A percentile compares a stretch with the other conserved stretches of the same genome.
phyloP scores from a whole-genome alignment of 805 yeast species.

The Kuraishia capsulata region DNA sequence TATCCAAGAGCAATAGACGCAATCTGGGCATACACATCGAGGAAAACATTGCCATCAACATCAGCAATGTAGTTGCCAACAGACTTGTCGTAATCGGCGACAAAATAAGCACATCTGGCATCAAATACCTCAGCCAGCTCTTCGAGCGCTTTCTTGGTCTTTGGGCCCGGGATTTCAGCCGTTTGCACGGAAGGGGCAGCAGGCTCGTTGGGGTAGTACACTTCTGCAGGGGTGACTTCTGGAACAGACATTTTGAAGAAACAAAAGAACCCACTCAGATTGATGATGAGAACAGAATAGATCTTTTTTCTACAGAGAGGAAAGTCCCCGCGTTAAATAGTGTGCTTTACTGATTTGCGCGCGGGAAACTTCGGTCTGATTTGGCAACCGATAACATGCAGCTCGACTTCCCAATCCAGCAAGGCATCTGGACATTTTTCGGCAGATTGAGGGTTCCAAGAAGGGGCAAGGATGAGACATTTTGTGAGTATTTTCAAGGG shows the following conservation, averaged over 20 bases:
- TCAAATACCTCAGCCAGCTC: slow-evolving; percentile 43
- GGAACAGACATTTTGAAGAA: slow-evolving; percentile 13
- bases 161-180: slow-evolving; percentile 38
- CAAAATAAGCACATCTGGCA: slow-evolving; percentile 52
- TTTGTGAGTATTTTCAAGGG: too few relatives aligned
- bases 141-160: slow-evolving; percentile 25
- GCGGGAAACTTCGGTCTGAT: too few relatives aligned
- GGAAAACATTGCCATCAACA: slow-evolving; percentile 51
- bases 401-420: too few relatives aligned
- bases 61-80: slow-evolving; percentile 58
- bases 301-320: too few relatives aligned
- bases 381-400: too few relatives aligned
- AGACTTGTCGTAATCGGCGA: slow-evolving; percentile 57
- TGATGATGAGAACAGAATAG: too few relatives aligned
- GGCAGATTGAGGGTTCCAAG: too few relatives aligned
- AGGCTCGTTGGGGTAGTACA: slow-evolving; percentile 39
- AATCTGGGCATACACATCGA: slow-evolving; percentile 67
- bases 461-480: too few relatives aligned
- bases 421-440: too few relatives aligned
- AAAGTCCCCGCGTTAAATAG: too few relatives aligned
- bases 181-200: slow-evolving; percentile 32
- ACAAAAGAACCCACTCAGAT: neutral
- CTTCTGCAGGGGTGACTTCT: slow-evolving; percentile 5
- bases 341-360: too few relatives aligned
- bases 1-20: slow-evolving; percentile 66